A percentile compares a stretch with the other conserved stretches of the same genome.
Evolutionary conservation across 306 rosid species (phyloP).

Genomic region (Castanea crenata): DNA sequence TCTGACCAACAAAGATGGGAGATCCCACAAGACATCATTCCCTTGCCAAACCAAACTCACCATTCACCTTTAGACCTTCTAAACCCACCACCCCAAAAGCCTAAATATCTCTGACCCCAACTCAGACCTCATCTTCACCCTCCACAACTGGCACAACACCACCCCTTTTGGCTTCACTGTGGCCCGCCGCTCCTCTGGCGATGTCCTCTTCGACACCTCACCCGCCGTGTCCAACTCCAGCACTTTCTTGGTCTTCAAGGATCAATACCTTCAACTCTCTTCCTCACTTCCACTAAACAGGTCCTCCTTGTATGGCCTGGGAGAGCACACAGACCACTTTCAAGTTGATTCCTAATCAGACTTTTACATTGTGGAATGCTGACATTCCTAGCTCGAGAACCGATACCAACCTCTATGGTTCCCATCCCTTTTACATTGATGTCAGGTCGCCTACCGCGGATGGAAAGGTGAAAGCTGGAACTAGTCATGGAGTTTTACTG

Average conservation of each 20-base stretch:
- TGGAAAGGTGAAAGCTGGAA: constrained; percentile 25
- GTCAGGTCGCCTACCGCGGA: constrained; percentile 46
- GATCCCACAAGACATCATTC: constrained; percentile 50
- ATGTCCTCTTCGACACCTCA: constrained; percentile 51
- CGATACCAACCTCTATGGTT: constrained; percentile 70
- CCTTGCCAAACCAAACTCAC: constrained; percentile 30
- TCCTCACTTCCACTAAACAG: not conserved
- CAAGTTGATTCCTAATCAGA: constrained; percentile 44
- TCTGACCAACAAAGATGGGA: constrained; percentile 64
- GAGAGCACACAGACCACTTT: constrained; percentile 74
- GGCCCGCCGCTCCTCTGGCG: constrained; percentile 55
- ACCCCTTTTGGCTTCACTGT: constrained; percentile 72
- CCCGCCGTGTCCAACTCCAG: not conserved
- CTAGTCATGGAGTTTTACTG: constrained; percentile 65
- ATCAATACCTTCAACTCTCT: constrained; percentile 60
- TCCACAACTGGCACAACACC: constrained; percentile 36
- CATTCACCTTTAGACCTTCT: not conserved
- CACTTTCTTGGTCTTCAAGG: constrained; percentile 61
- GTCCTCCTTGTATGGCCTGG: constrained; percentile 62
- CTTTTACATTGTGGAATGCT: constrained; percentile 61
- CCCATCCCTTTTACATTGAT: constrained; percentile 87
- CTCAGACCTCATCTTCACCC: constrained; percentile 67
- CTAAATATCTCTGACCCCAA: constrained; percentile 23
- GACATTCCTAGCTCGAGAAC: constrained; percentile 43
- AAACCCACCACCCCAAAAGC: too few species aligned